phyloP scores from a whole-genome alignment of 345 rosid species.

The Gossypium turneri region DNA sequence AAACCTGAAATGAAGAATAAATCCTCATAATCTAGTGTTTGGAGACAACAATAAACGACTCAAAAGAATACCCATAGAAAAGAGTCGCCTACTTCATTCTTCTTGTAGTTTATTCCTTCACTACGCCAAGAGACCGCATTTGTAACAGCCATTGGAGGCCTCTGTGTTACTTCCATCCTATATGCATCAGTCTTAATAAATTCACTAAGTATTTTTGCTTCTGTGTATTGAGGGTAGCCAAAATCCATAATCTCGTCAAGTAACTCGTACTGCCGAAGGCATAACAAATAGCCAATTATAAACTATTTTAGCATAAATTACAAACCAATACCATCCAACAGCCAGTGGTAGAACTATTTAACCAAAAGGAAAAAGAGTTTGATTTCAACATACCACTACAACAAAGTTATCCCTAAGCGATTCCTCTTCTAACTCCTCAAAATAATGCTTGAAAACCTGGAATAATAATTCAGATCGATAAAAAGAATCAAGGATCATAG shows the following conservation, averaged over 20 bases:
- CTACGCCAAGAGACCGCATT: slow-evolving; percentile 98
- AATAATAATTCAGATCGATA: slow-evolving; percentile 3
- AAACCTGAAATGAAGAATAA: slow-evolving; percentile 49
- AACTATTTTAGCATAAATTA: neutral
- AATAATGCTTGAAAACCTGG: slow-evolving; percentile 96
- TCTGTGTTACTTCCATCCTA: slow-evolving; percentile 89
- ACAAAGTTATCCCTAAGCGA: slow-evolving; percentile 96
- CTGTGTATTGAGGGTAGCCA: slow-evolving; percentile 92
- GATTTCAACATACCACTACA: slow-evolving; percentile 68
- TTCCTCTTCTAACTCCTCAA: slow-evolving; percentile 95
- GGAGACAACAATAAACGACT: slow-evolving; percentile 15
- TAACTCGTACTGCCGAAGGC: slow-evolving; percentile 73
- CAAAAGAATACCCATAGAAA: slow-evolving; percentile 4
- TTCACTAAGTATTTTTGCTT: slow-evolving; percentile 88
- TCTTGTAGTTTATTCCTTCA: slow-evolving; percentile 85
- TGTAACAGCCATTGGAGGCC: slow-evolving; percentile 99
- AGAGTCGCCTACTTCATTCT: slow-evolving; percentile 65
- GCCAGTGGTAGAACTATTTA: neutral
- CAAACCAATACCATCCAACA: neutral
- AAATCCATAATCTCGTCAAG: slow-evolving; percentile 99
- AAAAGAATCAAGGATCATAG: neutral
- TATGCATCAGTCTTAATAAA: slow-evolving; percentile 97
- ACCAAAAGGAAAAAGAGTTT: neutral
- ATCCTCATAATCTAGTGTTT: slow-evolving; percentile 11
- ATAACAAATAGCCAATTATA: slow-evolving; percentile 16